Conservation (phyloP, 805 yeast species). For the Wickerhamiella brachini region DNA sequence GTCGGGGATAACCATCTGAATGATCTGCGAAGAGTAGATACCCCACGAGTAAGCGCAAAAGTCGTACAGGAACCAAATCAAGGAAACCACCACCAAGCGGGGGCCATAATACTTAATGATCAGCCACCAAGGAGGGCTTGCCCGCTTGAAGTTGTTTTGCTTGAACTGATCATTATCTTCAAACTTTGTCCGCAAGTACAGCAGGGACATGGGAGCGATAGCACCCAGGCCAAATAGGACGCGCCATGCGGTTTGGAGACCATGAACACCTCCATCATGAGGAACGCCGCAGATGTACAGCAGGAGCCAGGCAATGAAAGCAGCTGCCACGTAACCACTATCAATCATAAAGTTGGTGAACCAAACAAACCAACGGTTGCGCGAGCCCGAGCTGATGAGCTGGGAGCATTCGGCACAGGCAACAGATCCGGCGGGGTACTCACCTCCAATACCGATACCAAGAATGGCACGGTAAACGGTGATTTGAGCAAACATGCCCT, state of each 20-base stretch:
- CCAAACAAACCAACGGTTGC: conserved; percentile 82
- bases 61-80: conserved; percentile 87
- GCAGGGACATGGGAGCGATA: conserved; percentile 66
- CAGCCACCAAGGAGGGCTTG: conserved; percentile 47
- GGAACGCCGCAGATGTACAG: conserved; percentile 60
- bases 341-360: conserved; percentile 86
- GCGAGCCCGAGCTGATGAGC: conserved; percentile 59
- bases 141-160: conserved; percentile 52
- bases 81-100: conserved; percentile 51
- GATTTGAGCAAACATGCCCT: conserved; percentile 71
- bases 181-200: conserved; percentile 63
- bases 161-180: conserved; percentile 59
- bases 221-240: conserved; percentile 82
- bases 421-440: conserved; percentile 86
- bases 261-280: conserved; percentile 26
- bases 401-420: conserved; percentile 88
- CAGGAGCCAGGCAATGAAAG: conserved; percentile 77
- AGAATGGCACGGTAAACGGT: conserved; percentile 76
- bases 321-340: conserved; percentile 64
- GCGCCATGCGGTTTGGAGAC: conserved; percentile 83
- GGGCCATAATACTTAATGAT: conserved; percentile 75
- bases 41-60: conserved; percentile 81
- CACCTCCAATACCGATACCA: conserved; percentile 90
- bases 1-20: conserved; percentile 44
- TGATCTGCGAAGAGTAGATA: conserved; percentile 62